phyloP scores from a whole-genome alignment of 179 eudicot genomes.

The Corrigiola litoralis region DNA sequence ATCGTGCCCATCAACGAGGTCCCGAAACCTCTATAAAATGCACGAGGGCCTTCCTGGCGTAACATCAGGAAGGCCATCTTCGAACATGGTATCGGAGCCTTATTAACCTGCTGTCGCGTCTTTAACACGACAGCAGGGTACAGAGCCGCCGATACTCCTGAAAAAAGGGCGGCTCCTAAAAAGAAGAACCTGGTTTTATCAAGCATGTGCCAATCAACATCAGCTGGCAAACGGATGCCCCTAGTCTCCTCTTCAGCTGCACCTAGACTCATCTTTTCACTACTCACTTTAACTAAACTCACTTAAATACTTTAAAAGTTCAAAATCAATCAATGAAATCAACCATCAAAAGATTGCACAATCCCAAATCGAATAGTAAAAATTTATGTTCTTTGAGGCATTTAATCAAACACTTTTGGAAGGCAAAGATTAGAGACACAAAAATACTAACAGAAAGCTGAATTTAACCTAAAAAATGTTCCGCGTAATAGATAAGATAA shows the following conservation, averaged over 20 bases:
- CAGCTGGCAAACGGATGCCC: conserved; percentile 65
- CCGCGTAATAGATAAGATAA: not conserved
- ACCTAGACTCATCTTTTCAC: conserved; percentile 26
- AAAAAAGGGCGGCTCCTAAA: conserved; percentile 73
- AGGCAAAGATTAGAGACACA: not conserved
- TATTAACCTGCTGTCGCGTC: conserved; percentile 63
- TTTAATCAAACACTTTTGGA: conserved; percentile 10
- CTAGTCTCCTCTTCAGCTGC: conserved; percentile 31
- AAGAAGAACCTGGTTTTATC: conserved; percentile 77
- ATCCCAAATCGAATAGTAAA: no score
- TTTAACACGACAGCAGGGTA: conserved; percentile 76
- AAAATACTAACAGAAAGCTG: not conserved
- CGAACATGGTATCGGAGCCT: conserved; percentile 26
- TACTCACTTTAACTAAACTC: not conserved
- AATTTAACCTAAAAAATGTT: not conserved
- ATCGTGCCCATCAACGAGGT: conserved; percentile 69
- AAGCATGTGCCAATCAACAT: conserved; percentile 82
- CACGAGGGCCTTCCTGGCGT: conserved; percentile 49
- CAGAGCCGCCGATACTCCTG: conserved; percentile 60
- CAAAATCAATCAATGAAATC: not conserved
- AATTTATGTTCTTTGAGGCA: conserved; percentile 19
- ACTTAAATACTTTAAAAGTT: not conserved
- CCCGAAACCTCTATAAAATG: conserved; percentile 63
- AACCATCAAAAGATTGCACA: no score
- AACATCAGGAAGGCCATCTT: conserved; percentile 45